Evolutionary conservation across 371 early-diverging fungal species (phyloP).

Genomic region (Syncephalis fuscata): DNA sequence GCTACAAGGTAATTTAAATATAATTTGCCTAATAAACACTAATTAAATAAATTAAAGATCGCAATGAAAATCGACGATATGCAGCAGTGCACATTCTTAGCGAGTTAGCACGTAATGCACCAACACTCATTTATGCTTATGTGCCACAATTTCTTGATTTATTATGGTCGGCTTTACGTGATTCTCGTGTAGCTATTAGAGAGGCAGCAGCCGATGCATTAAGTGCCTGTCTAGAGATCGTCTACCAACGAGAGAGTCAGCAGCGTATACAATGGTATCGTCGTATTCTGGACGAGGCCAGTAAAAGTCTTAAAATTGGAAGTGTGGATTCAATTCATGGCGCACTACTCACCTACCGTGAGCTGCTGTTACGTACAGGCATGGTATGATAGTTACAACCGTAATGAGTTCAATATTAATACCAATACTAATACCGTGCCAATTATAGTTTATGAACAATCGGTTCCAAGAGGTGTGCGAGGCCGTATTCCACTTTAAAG

Average conservation of each 20-base stretch:
- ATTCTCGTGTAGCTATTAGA: constrained; percentile 59
- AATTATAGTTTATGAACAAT: constrained; percentile 60
- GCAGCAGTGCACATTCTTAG: constrained; percentile 79
- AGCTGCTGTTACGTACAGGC: constrained; percentile 65
- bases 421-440: not conserved
- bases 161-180: constrained; percentile 77
- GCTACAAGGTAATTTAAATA: constrained; percentile 45
- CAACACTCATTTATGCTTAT: constrained; percentile 71
- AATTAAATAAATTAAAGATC: constrained; percentile 17
- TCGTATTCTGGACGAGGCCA: constrained; percentile 73
- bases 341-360: constrained; percentile 63
- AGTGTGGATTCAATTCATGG: constrained; percentile 81
- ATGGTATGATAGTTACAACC: constrained; percentile 27
- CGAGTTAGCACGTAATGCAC: constrained; percentile 67
- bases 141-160: constrained; percentile 72
- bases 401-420: not conserved
- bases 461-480: constrained; percentile 65
- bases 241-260: constrained; percentile 64
- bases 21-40: not conserved
- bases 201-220: constrained; percentile 82
- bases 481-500: constrained; percentile 56
- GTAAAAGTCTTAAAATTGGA: constrained; percentile 49
- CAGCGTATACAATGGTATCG: constrained; percentile 52
- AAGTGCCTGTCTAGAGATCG: constrained; percentile 63
- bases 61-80: constrained; percentile 59